A percentile compares a stretch with the other conserved stretches of the same genome.
Evolutionary conservation across 371 early-diverging fungal genomes (phyloP).

Genomic region (Entomophthora muscae): DNA sequence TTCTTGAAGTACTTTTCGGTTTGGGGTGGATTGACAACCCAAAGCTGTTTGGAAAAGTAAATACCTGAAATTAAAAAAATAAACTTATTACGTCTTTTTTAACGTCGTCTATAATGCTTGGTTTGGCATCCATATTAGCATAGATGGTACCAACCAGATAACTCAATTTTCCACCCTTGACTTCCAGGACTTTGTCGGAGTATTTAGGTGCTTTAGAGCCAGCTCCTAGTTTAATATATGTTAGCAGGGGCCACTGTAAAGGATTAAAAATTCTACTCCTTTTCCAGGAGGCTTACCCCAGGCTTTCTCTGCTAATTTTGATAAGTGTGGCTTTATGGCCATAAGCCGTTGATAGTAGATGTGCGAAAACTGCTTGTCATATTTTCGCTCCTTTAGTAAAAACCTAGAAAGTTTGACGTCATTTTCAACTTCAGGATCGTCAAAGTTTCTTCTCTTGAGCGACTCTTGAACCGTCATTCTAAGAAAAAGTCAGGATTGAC

Average conservation of each 20-base stretch:
- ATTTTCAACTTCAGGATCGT: background rate
- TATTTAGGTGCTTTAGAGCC: background rate
- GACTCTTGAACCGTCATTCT: background rate
- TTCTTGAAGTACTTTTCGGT: constrained; percentile 42
- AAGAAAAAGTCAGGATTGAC: no score
- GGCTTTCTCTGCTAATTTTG: background rate
- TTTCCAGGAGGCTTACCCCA: background rate
- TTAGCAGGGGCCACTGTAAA: background rate
- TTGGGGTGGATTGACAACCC: constrained; percentile 37
- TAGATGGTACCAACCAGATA: constrained; percentile 72
- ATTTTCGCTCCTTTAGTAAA: background rate
- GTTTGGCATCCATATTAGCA: constrained; percentile 60
- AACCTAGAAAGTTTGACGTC: background rate
- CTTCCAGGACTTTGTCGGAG: constrained; percentile 41
- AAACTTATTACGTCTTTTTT: constrained; percentile 36
- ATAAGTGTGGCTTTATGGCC: background rate
- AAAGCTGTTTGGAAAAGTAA: constrained; percentile 22
- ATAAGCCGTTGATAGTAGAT: background rate
- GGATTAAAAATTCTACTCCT: background rate
- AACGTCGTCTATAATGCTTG: constrained; percentile 67
- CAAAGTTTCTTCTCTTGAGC: background rate
- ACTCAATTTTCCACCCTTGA: constrained; percentile 20
- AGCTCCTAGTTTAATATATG: background rate
- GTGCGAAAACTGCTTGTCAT: background rate
- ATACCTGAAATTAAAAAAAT: background rate